Conservation (phyloP, 768 basidiomycete species). For the Rhizopogon rudus region DNA sequence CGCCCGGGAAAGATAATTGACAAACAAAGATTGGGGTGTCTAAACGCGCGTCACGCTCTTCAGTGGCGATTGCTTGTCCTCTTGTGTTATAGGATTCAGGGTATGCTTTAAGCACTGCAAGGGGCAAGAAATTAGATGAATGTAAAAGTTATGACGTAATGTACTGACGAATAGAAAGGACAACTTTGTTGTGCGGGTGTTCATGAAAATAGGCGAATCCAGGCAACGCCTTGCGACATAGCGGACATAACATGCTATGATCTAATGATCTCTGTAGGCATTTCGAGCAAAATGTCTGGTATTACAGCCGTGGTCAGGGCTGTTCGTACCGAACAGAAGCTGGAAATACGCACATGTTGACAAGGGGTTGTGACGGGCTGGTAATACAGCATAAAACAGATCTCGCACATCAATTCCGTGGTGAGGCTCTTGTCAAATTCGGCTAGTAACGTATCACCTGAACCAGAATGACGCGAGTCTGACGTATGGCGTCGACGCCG, state of each 20-base stretch:
- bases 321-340: conserved; percentile 4
- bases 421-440: conserved; percentile 57
- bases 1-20: conserved; percentile 85
- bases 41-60: conserved; percentile 73
- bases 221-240: conserved; percentile 80
- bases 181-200: conserved; percentile 66
- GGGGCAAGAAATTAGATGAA: conserved; percentile 6
- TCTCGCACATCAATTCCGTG: conserved; percentile 80
- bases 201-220: conserved; percentile 75
- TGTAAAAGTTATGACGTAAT: conserved; percentile 7
- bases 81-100: conserved; percentile 63
- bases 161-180: conserved; percentile 63
- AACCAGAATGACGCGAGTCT: conserved; percentile 17
- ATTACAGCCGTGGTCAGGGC: conserved; percentile 6
- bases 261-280: conserved; percentile 91
- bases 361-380: conserved; percentile 92
- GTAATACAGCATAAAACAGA: conserved; percentile 80
- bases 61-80: conserved; percentile 56
- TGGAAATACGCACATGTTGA: conserved; percentile 69
- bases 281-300: conserved; percentile 82
- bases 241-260: conserved; percentile 75
- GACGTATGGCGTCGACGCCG: conserved; percentile 23
- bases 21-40: conserved; percentile 91
- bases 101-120: conserved; percentile 63
- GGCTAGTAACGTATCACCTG: conserved; percentile 22